A percentile compares a stretch with the other conserved stretches of the same genome.
Conservation (phyloP, 1,284 basidiomycete genomes). For the Fereydounia khargensis region DNA sequence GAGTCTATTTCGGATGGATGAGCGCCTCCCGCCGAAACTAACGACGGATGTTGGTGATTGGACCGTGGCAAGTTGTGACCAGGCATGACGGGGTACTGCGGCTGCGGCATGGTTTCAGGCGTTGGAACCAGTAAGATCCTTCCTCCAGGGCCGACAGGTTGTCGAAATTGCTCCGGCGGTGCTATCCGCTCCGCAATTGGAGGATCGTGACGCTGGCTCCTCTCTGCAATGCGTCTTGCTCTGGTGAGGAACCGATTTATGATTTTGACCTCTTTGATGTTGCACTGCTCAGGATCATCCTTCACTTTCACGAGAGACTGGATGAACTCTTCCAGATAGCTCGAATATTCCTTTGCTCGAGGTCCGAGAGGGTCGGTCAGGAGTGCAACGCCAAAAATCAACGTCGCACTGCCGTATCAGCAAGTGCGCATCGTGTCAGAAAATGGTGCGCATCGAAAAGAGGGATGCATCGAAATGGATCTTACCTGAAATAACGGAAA, state of each 20-base stretch:
- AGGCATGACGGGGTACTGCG: too few species aligned
- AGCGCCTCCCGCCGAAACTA: too few species aligned
- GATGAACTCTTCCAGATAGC: constrained; percentile 49
- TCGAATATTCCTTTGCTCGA: constrained; percentile 35
- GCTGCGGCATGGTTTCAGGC: too few species aligned
- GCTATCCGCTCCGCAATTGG: too few species aligned
- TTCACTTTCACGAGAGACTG: constrained; percentile 18
- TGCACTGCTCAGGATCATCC: constrained; percentile 45
- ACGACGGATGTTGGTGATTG: too few species aligned
- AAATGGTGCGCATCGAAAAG: not conserved
- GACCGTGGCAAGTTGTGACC: too few species aligned
- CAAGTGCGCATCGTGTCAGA: not conserved
- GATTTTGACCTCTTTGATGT: constrained; percentile 51
- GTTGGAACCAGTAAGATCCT: too few species aligned
- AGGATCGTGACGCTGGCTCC: too few species aligned
- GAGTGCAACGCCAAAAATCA: constrained; percentile 52
- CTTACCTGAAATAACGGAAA: constrained; percentile 43
- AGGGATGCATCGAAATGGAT: not conserved
- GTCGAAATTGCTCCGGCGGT: too few species aligned
- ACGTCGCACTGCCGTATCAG: constrained; percentile 12
- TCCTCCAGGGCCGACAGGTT: too few species aligned
- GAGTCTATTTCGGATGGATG: too few species aligned
- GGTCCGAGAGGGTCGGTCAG: constrained; percentile 40
- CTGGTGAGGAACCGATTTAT: constrained; percentile 50
- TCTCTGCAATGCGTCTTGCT: too few species aligned